phyloP scores from a whole-genome alignment of 192 early-diverging fungal genomes.

The Gonapodya prolifera region DNA sequence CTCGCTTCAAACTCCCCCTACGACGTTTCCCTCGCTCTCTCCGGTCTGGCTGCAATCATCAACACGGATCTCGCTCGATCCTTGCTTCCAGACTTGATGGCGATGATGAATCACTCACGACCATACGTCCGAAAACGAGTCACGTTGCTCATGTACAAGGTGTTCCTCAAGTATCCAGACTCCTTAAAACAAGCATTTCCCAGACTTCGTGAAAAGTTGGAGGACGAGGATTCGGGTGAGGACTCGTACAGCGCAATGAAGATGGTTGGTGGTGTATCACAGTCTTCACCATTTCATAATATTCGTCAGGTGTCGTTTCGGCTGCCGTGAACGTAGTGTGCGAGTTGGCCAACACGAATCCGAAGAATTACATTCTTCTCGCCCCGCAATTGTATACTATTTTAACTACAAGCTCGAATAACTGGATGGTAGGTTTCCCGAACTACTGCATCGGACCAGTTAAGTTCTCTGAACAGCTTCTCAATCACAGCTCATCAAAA shows the following conservation, averaged over 20 bases:
- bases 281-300: slow-evolving; percentile 1
- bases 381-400: slow-evolving; percentile 89
- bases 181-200: slow-evolving; percentile 69
- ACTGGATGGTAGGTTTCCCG: no score
- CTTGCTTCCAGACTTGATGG: slow-evolving; percentile 68
- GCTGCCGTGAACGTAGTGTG: slow-evolving; percentile 93
- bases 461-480: no score
- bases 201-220: slow-evolving; percentile 70
- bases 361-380: slow-evolving; percentile 82
- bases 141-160: slow-evolving; percentile 71
- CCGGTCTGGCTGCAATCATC: slow-evolving; percentile 82
- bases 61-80: slow-evolving; percentile 84
- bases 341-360: slow-evolving; percentile 85
- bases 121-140: slow-evolving; percentile 90
- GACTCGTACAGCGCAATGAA: no score
- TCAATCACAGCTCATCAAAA: slow-evolving; percentile 98
- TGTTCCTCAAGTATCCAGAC: slow-evolving; percentile 84
- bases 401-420: slow-evolving; percentile 80
- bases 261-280: no score
- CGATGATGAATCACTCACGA: slow-evolving; percentile 82
- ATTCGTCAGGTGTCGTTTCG: slow-evolving; percentile 62
- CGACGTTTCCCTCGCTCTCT: slow-evolving; percentile 82
- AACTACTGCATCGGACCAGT: no score
- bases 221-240: slow-evolving; percentile 82
- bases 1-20: slow-evolving; percentile 65